These are phyloP conservation scores for Microbotryum lychnidis-dioicae DNA, from an alignment of 1,284 basidiomycete species.

Conservation along the genomic window DNA sequence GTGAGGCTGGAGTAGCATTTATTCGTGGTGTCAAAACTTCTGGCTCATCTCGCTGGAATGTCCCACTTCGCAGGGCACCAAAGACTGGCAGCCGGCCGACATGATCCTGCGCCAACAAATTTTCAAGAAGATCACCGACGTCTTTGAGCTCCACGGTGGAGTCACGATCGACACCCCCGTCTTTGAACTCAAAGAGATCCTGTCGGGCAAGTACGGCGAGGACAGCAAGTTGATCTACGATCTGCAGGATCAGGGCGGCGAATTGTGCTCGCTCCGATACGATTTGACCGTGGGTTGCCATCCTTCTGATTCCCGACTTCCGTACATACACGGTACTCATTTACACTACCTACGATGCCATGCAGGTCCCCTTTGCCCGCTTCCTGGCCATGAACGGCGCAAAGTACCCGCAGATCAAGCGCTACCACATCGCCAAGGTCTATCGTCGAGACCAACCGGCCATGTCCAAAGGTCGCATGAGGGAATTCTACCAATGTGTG, in stretches of 20 bases:
- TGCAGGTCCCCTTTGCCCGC: constrained; percentile 74
- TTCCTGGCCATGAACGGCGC: constrained; percentile 91
- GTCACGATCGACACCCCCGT: constrained; percentile 94
- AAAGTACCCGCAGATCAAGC: constrained; percentile 59
- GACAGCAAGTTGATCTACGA: constrained; percentile 98
- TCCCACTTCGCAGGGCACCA: constrained; percentile 60
- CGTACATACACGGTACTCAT: neutral
- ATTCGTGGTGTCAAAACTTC: no score
- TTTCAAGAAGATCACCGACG: constrained; percentile 77
- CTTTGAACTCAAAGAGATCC: constrained; percentile 92
- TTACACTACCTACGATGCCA: no score
- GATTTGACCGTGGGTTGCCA: constrained; percentile 68
- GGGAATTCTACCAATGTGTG: constrained; percentile 97
- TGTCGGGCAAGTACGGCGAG: constrained; percentile 94
- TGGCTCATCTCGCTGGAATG: no score
- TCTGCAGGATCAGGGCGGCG: constrained; percentile 96
- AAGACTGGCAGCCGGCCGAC: constrained; percentile 90
- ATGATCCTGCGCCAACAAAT: constrained; percentile 88
- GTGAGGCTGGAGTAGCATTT: neutral
- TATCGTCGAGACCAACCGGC: constrained; percentile 95
- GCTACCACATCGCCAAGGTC: constrained; percentile 98
- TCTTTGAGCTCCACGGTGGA: constrained; percentile 83
- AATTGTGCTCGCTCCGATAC: constrained; percentile 87
- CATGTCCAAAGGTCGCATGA: constrained; percentile 96
- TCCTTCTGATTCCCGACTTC: neutral